These are phyloP conservation scores for Penicillium salamii DNA, from an alignment of 495 filamentous ascomycete species.

Conservation along the genomic window DNA sequence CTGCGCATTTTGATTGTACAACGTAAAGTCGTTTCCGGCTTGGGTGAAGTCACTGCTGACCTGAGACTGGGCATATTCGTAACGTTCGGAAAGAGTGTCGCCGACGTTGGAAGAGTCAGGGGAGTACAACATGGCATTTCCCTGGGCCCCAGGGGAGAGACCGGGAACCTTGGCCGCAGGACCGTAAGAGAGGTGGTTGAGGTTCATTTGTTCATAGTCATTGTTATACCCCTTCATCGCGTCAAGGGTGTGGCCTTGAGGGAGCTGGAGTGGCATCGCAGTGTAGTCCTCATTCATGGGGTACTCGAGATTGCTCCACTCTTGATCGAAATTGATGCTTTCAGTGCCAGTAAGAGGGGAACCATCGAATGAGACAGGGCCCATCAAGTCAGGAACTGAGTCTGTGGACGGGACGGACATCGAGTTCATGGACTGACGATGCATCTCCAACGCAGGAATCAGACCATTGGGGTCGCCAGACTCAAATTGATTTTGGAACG, in stretches of 20 bases:
- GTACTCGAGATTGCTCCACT: constrained; percentile 38
- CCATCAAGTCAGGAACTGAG: constrained; percentile 23
- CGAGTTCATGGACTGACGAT: constrained; percentile 27
- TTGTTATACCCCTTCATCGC: constrained; percentile 24
- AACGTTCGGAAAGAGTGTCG: constrained; percentile 37
- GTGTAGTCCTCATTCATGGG: constrained; percentile 32
- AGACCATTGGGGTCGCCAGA: constrained; percentile 50
- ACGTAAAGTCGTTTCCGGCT: constrained; percentile 44
- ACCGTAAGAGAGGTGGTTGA: not conserved
- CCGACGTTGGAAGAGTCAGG: constrained; percentile 44
- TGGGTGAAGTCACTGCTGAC: constrained; percentile 22
- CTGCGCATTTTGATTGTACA: constrained; percentile 25
- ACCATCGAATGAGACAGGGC: constrained; percentile 17
- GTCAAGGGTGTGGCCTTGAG: constrained; percentile 19
- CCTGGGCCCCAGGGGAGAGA: constrained; percentile 61
- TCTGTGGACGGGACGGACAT: constrained; percentile 23
- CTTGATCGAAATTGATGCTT: constrained; percentile 32
- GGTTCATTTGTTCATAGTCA: constrained; percentile 13
- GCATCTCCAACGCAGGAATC: constrained; percentile 22
- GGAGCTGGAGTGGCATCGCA: constrained; percentile 32
- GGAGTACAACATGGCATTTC: constrained; percentile 61
- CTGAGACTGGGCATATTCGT: constrained; percentile 39
- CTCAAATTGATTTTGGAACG: constrained; percentile 46
- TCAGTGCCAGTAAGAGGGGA: constrained; percentile 27
- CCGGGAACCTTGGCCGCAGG: constrained; percentile 35